Evolutionary conservation across 305 asterid genomes (phyloP).

Genomic region (Ajuga reptans): DNA sequence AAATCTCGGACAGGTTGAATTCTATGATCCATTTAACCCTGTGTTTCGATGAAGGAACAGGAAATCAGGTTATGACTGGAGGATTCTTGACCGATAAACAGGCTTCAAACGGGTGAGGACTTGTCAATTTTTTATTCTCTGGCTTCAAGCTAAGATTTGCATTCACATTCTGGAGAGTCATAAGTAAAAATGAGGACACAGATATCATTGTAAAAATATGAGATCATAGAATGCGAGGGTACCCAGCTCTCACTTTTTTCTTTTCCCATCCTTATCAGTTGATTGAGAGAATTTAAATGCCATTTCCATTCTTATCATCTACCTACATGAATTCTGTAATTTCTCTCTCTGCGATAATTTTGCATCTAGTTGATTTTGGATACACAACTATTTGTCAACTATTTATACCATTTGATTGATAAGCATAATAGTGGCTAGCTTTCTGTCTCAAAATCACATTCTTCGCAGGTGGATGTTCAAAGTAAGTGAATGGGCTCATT

Average conservation of each 20-base stretch:
- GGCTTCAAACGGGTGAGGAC: constrained; percentile 88
- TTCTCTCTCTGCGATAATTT: not conserved
- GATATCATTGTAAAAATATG: constrained; percentile 2
- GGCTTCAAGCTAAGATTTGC: constrained; percentile 9
- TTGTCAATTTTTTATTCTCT: constrained; percentile 16
- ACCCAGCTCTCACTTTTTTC: not conserved
- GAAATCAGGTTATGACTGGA: constrained; percentile 91
- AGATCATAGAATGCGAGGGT: constrained; percentile 10
- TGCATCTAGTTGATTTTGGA: not conserved
- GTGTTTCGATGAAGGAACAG: constrained; percentile 98
- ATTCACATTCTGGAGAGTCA: constrained; percentile 18
- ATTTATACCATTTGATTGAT: not conserved
- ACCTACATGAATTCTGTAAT: not conserved
- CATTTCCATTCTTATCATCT: constrained; percentile 6
- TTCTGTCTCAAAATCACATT: constrained; percentile 23
- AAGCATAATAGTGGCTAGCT: constrained; percentile 1
- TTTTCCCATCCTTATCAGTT: not conserved
- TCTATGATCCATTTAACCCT: constrained; percentile 77
- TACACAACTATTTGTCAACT: not conserved
- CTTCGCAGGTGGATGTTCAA: constrained; percentile 88
- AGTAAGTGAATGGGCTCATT: constrained; percentile 94
- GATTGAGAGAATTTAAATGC: constrained; percentile 5
- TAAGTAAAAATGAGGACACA: not conserved
- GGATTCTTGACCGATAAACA: constrained; percentile 97
- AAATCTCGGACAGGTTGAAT: constrained; percentile 68